Conservation (phyloP, 805 yeast genomes). For the Saccharomycopsis fibuligera region DNA sequence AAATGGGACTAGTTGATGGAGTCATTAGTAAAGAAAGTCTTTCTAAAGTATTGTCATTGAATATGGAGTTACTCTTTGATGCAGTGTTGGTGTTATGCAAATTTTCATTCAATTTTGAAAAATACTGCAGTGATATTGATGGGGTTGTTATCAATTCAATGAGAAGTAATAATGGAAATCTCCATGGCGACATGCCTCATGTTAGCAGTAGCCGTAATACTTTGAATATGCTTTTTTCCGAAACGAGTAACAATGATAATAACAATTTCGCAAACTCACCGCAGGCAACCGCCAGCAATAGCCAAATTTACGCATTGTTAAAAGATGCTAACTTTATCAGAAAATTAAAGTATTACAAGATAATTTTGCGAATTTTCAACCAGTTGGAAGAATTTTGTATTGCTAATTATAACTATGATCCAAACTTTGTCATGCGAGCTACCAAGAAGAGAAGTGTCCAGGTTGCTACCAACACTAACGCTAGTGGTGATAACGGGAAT, state of each 20-base stretch:
- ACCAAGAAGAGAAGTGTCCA: neutral
- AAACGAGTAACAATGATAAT: neutral
- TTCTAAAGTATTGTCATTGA: conserved; percentile 12
- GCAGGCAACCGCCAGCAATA: neutral
- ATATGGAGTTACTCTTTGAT: conserved; percentile 19
- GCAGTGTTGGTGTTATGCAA: conserved; percentile 13
- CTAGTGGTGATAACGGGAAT: too few relatives aligned
- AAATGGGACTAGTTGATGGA: neutral
- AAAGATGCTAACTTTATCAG: conserved; percentile 5
- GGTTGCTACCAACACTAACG: neutral
- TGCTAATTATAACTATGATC: conserved; percentile 3
- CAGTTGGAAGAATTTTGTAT: conserved; percentile 13
- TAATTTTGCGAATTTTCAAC: conserved; percentile 9
- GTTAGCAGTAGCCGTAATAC: too few relatives aligned
- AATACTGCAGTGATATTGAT: conserved; percentile 4
- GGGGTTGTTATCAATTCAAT: neutral
- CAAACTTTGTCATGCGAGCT: too few relatives aligned
- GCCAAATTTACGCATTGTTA: neutral
- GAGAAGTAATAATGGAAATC: neutral
- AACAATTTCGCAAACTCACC: neutral
- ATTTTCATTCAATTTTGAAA: conserved; percentile 15
- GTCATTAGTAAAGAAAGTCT: neutral
- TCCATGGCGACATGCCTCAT: too few relatives aligned
- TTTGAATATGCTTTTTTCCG: neutral
- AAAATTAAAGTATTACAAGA: conserved; percentile 12